Evolutionary conservation across 2,329 filamentous ascomycete species (phyloP).

Genomic region (Sporothrix variecibatus): DNA sequence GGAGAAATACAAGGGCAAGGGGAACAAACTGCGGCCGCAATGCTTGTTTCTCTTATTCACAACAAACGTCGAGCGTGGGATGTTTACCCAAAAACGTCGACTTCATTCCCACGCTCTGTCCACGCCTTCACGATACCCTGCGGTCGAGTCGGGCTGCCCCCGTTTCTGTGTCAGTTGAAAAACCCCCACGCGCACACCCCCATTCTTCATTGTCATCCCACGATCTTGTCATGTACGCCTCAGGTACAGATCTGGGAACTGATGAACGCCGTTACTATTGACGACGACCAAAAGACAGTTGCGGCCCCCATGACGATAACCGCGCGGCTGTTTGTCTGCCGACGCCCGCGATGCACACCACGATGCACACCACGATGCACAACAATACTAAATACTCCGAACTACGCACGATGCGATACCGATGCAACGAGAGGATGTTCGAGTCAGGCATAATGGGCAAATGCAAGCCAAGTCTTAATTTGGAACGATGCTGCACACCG

Average conservation of each 20-base stretch:
- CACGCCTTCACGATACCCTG: conserved; percentile 3
- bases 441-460: not conserved
- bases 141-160: not conserved
- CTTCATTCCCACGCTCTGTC: not conserved
- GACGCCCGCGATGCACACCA: not conserved
- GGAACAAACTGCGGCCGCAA: not conserved
- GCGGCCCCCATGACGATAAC: not conserved
- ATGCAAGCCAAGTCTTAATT: not conserved
- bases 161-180: too few relatives aligned
- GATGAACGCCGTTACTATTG: not conserved
- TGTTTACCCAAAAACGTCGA: too few relatives aligned
- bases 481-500: not conserved
- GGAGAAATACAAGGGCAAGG: not conserved
- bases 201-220: not conserved
- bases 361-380: not conserved
- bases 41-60: conserved; percentile 7
- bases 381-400: not conserved
- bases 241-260: not conserved
- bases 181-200: conserved; percentile 2
- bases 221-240: not conserved
- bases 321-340: not conserved
- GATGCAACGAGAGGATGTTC: not conserved
- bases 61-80: not conserved
- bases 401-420: not conserved
- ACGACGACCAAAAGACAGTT: not conserved